These are phyloP conservation scores for Oryza coarctata DNA, from an alignment of 176 grass and related monocot species.

Conservation along the genomic window DNA sequence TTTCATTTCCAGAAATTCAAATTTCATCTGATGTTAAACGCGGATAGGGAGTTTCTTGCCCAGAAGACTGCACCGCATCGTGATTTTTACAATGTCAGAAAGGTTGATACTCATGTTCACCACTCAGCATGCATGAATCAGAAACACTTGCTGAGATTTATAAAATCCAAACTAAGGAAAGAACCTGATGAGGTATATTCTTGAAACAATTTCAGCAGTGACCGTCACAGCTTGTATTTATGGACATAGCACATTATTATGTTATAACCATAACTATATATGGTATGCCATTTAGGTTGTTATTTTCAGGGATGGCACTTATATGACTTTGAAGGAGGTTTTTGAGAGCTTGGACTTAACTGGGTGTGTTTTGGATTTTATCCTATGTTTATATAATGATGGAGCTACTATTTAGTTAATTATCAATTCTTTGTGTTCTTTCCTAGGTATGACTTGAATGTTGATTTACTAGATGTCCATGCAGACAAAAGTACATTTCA, in stretches of 20 bases:
- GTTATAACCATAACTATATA: conserved; percentile 30
- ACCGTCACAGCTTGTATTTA: background rate
- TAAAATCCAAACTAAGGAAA: conserved; percentile 95
- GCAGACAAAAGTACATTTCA: conserved; percentile 99
- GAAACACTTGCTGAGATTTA: conserved; percentile 92
- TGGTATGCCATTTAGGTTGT: conserved; percentile 71
- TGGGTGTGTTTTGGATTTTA: conserved; percentile 57
- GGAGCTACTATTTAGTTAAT: conserved; percentile 19
- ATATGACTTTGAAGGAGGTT: conserved; percentile 97
- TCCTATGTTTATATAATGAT: conserved; percentile 16
- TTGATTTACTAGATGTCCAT: conserved; percentile 98
- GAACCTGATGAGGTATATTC: conserved; percentile 92
- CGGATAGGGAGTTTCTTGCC: conserved; percentile 95
- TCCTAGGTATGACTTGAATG: conserved; percentile 86
- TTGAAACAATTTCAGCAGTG: conserved; percentile 1
- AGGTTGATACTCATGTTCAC: conserved; percentile 99
- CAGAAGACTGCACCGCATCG: conserved; percentile 98
- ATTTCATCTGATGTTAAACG: conserved; percentile 93
- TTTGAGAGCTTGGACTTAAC: conserved; percentile 98
- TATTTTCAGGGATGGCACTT: conserved; percentile 97
- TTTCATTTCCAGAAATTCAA: conserved; percentile 80
- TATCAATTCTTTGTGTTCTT: conserved; percentile 43
- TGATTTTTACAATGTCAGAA: conserved; percentile 99
- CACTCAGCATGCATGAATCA: conserved; percentile 99
- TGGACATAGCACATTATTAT: background rate